Evolutionary conservation across 306 rosid species (phyloP), one percentile per base, ranked within the genome.

Genomic region (Malus orientalis): DNA sequence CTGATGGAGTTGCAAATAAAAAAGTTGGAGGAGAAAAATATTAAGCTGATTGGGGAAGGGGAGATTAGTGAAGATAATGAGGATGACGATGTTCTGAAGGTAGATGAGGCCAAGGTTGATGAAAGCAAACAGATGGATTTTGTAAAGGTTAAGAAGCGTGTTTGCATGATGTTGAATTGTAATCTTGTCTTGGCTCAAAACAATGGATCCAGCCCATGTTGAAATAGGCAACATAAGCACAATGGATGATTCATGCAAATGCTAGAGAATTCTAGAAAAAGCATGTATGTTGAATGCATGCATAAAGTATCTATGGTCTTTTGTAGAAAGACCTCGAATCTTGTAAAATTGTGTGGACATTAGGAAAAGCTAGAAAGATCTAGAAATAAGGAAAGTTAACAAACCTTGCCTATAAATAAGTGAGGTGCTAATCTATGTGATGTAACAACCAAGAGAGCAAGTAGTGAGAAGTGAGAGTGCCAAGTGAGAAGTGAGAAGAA

Each of bases 81-180:
- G 44, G 84, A 84, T 45, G 89, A 83, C 67, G 88, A 88, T 69
- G 81, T 29, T 74, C 70, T 85, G 36, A 88, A 40, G 80, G 85
- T 86, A 5, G 91, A 90, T 76, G 92, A 90, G 81, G 92, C 96
- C 20, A 90, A 88, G 74, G 91, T 88, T 55, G 96, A 90, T 42
- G 90, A 88, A 36, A 88, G 89, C 79, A 87, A 88, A 67, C 87
- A 87, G 33, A 77, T 88, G 89, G 89, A 88, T 76, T 88, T 87
- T 79, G 91, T 91, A 2, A 90, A 88, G 87, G 93, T 88, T 84
- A 90, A 90, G 71, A 90, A 30, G 73, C 84, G 85, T 76, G 91
- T 90, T 6, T 70, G 90, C 6, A 88, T 2, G 27, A 27, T 27
- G 27, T 49, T 49, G 54, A 49, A 49, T 49, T 49, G 19, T 49